phyloP scores from a whole-genome alignment of 2,329 filamentous ascomycete genomes.

The Aureobasidium uvarum region DNA sequence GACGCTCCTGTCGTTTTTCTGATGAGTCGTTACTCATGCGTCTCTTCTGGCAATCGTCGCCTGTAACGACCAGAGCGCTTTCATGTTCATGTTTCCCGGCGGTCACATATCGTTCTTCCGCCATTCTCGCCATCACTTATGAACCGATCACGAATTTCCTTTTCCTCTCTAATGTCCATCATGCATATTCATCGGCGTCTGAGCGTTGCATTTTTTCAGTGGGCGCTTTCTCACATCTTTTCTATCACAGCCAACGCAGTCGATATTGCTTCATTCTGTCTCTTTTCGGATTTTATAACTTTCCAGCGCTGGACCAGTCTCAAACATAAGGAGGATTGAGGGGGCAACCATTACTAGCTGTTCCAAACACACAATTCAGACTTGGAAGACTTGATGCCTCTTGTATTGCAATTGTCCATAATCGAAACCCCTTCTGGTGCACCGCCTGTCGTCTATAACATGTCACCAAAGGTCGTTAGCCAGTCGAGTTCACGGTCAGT shows the following conservation, averaged over 20 bases:
- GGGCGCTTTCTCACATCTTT: background rate
- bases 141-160: slow-evolving; percentile 19
- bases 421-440: background rate
- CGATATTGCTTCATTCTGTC: background rate
- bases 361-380: background rate
- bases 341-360: background rate
- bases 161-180: slow-evolving; percentile 19
- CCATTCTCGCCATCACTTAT: background rate
- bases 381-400: background rate
- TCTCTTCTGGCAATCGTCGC: background rate
- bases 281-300: background rate
- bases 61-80: background rate
- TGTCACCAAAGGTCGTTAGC: background rate
- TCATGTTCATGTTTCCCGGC: slow-evolving; percentile 15
- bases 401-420: background rate
- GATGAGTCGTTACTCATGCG: background rate
- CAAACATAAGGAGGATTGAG: background rate
- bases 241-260: background rate
- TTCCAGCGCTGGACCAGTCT: background rate
- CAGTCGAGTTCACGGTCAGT: background rate
- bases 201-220: slow-evolving; percentile 9
- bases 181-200: slow-evolving; percentile 22
- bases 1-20: slow-evolving; percentile 1
- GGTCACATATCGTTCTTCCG: background rate
- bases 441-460: background rate